Percentiles rank a stretch among this genome's conserved stretches.
Evolutionary conservation across 176 grass and related monocot genomes (phyloP).

Genomic region (Poa annua): DNA sequence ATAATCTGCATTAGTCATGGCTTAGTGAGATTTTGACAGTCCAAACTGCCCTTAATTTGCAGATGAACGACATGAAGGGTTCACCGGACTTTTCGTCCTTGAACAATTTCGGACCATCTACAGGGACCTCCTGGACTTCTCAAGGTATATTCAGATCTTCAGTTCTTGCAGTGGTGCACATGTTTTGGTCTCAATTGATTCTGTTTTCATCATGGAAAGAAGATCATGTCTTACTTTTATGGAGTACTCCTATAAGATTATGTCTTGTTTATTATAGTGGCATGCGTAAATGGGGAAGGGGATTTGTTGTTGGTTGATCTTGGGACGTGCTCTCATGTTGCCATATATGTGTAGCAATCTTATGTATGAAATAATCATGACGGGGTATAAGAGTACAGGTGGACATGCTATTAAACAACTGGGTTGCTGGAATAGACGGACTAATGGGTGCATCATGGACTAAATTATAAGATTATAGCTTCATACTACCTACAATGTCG

Average conservation of each 20-base stretch:
- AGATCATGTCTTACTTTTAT: slow-evolving; percentile 11
- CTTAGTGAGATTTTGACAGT: neutral
- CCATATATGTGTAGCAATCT: slow-evolving; percentile 35
- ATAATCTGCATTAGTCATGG: neutral
- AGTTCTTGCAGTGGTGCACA: slow-evolving; percentile 11
- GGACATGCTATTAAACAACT: slow-evolving; percentile 28
- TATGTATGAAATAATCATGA: slow-evolving; percentile 29
- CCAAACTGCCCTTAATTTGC: slow-evolving; percentile 7
- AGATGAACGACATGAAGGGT: slow-evolving; percentile 68
- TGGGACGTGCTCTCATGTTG: slow-evolving; percentile 30
- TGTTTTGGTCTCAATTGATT: slow-evolving; percentile 36
- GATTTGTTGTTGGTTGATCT: neutral
- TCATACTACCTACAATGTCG: neutral
- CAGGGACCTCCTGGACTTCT: slow-evolving; percentile 69
- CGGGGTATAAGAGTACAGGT: neutral
- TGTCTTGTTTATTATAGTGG: slow-evolving; percentile 21
- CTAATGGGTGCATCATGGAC: neutral
- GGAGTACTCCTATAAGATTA: slow-evolving; percentile 15
- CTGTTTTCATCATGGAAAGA: slow-evolving; percentile 18
- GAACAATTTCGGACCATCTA: slow-evolving; percentile 48
- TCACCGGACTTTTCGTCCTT: slow-evolving; percentile 46
- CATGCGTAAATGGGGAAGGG: slow-evolving; percentile 28
- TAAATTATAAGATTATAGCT: slow-evolving; percentile 12
- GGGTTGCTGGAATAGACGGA: neutral
- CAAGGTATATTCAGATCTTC: slow-evolving; percentile 60